Conservation (phyloP, 305 asterid genomes). For the Fraxinus platypoda region DNA sequence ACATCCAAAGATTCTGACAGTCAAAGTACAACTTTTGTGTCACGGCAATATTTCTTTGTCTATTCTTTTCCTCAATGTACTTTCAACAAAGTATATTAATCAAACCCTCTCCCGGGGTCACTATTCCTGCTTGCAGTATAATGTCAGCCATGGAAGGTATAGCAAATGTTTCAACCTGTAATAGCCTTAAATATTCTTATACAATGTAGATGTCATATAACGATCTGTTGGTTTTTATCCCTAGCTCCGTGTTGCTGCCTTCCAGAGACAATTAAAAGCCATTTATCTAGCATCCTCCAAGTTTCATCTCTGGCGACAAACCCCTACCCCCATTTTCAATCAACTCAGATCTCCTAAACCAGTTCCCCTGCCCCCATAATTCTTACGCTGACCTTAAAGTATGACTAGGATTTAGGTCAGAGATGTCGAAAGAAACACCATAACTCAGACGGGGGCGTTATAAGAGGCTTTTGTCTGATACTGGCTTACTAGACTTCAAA, state of each 20-base stretch:
- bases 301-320: background rate
- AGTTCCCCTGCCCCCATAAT: background rate
- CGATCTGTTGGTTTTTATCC: background rate
- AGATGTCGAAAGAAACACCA: background rate
- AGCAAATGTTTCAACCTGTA: background rate
- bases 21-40: background rate
- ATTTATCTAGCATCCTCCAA: background rate
- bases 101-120: background rate
- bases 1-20: background rate
- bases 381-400: background rate
- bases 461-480: background rate
- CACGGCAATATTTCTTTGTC: background rate
- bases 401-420: background rate
- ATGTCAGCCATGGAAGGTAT: background rate
- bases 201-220: background rate
- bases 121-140: background rate
- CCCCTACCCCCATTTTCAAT: background rate
- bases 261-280: background rate
- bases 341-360: background rate
- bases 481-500: slow-evolving; percentile 13
- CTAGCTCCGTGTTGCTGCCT: background rate
- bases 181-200: background rate
- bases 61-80: background rate
- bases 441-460: background rate
- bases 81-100: background rate